Percentiles rank a stretch among this genome's conserved stretches.
These are phyloP conservation scores for Oryza punctata DNA, from an alignment of 176 grass and related monocot species.

Conservation along the genomic window DNA sequence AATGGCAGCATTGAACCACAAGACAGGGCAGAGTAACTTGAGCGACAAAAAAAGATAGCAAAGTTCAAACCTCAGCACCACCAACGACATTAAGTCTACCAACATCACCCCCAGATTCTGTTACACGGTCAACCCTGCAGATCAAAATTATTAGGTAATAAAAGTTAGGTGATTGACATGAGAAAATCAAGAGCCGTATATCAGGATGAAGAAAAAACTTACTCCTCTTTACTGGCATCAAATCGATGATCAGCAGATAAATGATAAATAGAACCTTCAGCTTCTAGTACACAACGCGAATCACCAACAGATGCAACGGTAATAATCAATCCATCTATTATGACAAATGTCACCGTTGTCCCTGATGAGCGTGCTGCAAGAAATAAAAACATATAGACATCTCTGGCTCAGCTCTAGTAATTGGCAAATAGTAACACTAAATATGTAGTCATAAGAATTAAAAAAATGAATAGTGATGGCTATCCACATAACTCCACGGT, in stretches of 20 bases:
- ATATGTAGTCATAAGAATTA: background rate
- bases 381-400: slow-evolving; percentile 23
- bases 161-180: slow-evolving; percentile 17
- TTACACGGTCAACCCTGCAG: slow-evolving; percentile 88
- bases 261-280: slow-evolving; percentile 82
- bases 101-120: slow-evolving; percentile 87
- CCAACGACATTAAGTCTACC: slow-evolving; percentile 84
- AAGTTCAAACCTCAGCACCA: slow-evolving; percentile 73
- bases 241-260: slow-evolving; percentile 90
- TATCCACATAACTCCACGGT: background rate
- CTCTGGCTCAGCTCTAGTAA: slow-evolving; percentile 5
- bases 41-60: background rate
- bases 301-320: slow-evolving; percentile 93
- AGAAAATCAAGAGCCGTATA: background rate
- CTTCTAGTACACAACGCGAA: slow-evolving; percentile 87
- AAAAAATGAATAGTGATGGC: background rate
- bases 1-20: background rate
- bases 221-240: slow-evolving; percentile 91
- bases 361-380: slow-evolving; percentile 77
- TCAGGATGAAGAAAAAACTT: slow-evolving; percentile 38
- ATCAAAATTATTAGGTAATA: slow-evolving; percentile 40
- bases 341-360: slow-evolving; percentile 92
- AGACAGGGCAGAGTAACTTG: slow-evolving; percentile 11
- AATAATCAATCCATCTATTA: slow-evolving; percentile 82
- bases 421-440: background rate